Evolutionary conservation across 345 rosid species (phyloP).

Genomic region (Iberis pinnata): DNA sequence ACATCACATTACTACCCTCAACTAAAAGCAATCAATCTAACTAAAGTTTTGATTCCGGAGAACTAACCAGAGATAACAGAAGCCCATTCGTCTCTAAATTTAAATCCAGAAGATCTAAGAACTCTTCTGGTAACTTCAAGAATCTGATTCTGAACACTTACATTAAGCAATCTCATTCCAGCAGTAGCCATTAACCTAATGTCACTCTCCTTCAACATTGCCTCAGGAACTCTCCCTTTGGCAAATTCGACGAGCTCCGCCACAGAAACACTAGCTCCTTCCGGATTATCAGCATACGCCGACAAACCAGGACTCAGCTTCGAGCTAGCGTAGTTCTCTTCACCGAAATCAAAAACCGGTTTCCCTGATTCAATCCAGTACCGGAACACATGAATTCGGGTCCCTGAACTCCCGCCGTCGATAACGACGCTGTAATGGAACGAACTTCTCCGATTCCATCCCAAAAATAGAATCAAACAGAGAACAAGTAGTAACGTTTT

Average conservation of each 20-base stretch:
- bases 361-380: conserved; percentile 31
- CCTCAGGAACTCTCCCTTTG: conserved; percentile 47
- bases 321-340: conserved; percentile 39
- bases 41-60: not conserved
- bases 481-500: conserved; percentile 16
- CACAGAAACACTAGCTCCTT: conserved; percentile 47
- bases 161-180: conserved; percentile 72
- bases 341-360: conserved; percentile 45
- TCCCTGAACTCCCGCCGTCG: conserved; percentile 90
- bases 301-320: conserved; percentile 81
- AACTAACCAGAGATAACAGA: conserved; percentile 72
- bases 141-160: conserved; percentile 44
- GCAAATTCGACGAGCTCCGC: conserved; percentile 57
- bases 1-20: not conserved
- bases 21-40: not conserved
- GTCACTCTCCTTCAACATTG: conserved; percentile 56
- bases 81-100: conserved; percentile 61
- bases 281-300: conserved; percentile 48
- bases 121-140: conserved; percentile 46
- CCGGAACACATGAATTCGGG: conserved; percentile 57
- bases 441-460: conserved; percentile 1
- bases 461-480: conserved; percentile 26
- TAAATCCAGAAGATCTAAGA: conserved; percentile 59
- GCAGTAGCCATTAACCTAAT: conserved; percentile 93
- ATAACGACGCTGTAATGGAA: conserved; percentile 42